Evolutionary conservation across 2,329 filamentous ascomycete genomes (phyloP), one percentile per base, ranked within the genome.

Genomic region (Fusarium scirpi): DNA sequence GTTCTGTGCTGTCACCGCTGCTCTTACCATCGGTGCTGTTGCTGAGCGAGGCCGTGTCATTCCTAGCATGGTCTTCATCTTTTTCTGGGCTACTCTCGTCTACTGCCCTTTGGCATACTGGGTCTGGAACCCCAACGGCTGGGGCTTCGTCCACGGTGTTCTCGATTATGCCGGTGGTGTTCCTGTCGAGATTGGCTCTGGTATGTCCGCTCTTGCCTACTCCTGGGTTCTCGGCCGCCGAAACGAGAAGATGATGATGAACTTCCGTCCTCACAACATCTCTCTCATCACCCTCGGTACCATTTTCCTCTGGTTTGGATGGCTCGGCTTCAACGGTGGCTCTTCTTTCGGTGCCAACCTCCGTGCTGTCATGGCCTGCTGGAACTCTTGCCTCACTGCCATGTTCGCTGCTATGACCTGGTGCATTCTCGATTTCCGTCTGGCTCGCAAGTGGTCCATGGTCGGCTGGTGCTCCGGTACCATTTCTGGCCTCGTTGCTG

Each of bases 191-290:
- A 98, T 99, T 76, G 93, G 89, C 66, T 98, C 96, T 62, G 96
- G 96, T 79, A 86, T 97, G 82, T 96, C 94, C 45, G 96, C 95
- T 30, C 86, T 98, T 48, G 96, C 96, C 72, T 99, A 98, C 85
- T 97, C 94, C 4, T 92, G 93, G 93, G 91, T 98, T 40, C 92
- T 99, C 66, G 96, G 96, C 74, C 93, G 94, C 78, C 94, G 96
- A 73, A 96, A 98, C 84, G 95, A 98, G 85, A 96, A 94, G 85
- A 98, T 98, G 94, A 98, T 98, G 93, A 89, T 98, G 83, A 98
- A 98, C 88, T 98, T 98, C 89, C 93, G 96, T 74, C 96, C 96
- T 20, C 96, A 99, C 87, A 99, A 99, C 85, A 96, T 98, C 73
- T 97, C 94, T 8, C 89, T 98, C 77, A 97, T 99, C 82, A 94